Percentiles rank a stretch among this genome's conserved stretches.
Conservation (phyloP, 164 flowering plant genomes). For the Vitis labrusca region DNA sequence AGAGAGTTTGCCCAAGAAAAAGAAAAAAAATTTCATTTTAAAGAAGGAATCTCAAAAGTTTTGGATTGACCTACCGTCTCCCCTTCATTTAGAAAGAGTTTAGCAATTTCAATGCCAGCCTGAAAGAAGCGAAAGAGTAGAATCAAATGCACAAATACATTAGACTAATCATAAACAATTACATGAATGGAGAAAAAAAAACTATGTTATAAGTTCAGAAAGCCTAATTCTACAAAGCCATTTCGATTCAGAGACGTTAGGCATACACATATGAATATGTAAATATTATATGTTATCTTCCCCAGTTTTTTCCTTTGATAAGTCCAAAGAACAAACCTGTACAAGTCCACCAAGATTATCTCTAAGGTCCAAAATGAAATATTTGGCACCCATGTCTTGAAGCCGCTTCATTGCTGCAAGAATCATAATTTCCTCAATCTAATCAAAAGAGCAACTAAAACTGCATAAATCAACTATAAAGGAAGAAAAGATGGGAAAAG, state of each 20-base stretch:
- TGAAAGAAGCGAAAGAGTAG: slow-evolving; percentile 34
- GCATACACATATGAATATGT: too few species aligned
- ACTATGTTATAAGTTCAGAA: neutral
- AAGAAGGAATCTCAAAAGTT: neutral
- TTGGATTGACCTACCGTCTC: slow-evolving; percentile 59
- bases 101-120: slow-evolving; percentile 97
- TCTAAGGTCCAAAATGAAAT: slow-evolving; percentile 85
- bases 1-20: neutral
- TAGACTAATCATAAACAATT: neutral
- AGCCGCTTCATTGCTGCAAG: slow-evolving; percentile 89
- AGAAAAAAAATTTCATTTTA: neutral
- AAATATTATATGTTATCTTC: too few species aligned
- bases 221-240: too few species aligned
- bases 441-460: neutral
- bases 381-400: slow-evolving; percentile 82
- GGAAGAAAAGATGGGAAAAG: neutral
- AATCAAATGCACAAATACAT: slow-evolving; percentile 11
- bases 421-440: slow-evolving; percentile 9
- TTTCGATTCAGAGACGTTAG: too few species aligned
- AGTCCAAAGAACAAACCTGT: slow-evolving; percentile 48
- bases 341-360: slow-evolving; percentile 97
- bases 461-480: neutral
- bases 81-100: slow-evolving; percentile 83
- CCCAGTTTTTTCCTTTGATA: too few species aligned
- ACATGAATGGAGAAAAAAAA: neutral